A percentile compares a stretch with the other conserved stretches of the same genome.
Evolutionary conservation across 2,329 filamentous ascomycete species (phyloP).

Genomic region (Penicillium hesseltinei): DNA sequence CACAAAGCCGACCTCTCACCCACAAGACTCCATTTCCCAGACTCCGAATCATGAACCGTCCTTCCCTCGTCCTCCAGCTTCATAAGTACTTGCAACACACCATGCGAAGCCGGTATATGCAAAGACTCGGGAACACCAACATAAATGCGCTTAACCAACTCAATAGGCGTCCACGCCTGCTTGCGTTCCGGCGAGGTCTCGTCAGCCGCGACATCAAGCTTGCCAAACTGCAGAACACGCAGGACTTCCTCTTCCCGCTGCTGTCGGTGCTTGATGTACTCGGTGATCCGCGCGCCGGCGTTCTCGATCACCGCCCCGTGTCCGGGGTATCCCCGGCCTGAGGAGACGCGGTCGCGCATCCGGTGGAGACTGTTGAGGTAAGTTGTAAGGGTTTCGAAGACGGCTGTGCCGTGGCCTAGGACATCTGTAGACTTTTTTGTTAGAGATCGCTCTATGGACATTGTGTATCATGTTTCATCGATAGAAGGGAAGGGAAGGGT

Average conservation of each 20-base stretch:
- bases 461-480: background rate
- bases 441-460: background rate
- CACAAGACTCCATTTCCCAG: slow-evolving; percentile 33
- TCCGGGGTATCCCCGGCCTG: slow-evolving; percentile 75
- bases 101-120: slow-evolving; percentile 71
- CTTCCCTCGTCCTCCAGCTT: slow-evolving; percentile 76
- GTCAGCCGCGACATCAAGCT: slow-evolving; percentile 30
- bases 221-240: slow-evolving; percentile 55
- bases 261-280: slow-evolving; percentile 80
- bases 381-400: slow-evolving; percentile 71
- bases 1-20: slow-evolving; percentile 33
- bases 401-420: slow-evolving; percentile 79
- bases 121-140: slow-evolving; percentile 71
- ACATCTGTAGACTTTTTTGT: slow-evolving; percentile 54
- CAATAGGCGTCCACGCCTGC: slow-evolving; percentile 65
- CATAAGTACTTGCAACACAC: slow-evolving; percentile 72
- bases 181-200: slow-evolving; percentile 38
- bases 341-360: slow-evolving; percentile 59
- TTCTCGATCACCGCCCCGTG: slow-evolving; percentile 79
- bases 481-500: background rate
- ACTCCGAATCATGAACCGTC: slow-evolving; percentile 45
- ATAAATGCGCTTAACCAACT: slow-evolving; percentile 87
- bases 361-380: slow-evolving; percentile 68
- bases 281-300: slow-evolving; percentile 66
- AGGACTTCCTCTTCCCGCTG: slow-evolving; percentile 78